These are phyloP conservation scores for Rhizoctonia solani DNA, from an alignment of 1,284 basidiomycete species.

Conservation along the genomic window DNA sequence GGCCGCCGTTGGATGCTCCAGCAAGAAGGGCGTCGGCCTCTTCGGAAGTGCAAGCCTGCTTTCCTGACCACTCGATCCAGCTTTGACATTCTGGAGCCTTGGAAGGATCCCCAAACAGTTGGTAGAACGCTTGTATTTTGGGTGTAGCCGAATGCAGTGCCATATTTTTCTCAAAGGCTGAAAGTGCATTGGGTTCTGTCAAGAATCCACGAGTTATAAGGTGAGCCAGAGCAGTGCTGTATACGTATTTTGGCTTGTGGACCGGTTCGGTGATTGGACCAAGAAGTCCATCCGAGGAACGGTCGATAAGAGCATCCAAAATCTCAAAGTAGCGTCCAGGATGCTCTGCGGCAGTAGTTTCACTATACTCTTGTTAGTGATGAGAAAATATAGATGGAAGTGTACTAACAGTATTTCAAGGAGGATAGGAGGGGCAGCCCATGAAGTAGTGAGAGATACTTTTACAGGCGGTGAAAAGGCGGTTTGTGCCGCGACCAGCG, in stretches of 20 bases:
- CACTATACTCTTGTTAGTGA: constrained; percentile 48
- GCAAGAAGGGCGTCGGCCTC: constrained; percentile 55
- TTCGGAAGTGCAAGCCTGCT: constrained; percentile 72
- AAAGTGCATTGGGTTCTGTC: constrained; percentile 54
- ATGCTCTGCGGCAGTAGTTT: constrained; percentile 65
- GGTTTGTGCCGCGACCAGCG: constrained; percentile 19
- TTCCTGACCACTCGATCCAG: constrained; percentile 89
- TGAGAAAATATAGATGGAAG: constrained; percentile 32
- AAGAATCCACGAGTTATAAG: constrained; percentile 56
- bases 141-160: constrained; percentile 71
- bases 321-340: constrained; percentile 70
- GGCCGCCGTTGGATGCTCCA: not conserved
- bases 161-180: constrained; percentile 63
- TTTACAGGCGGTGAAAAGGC: constrained; percentile 67
- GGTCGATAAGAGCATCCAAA: constrained; percentile 64
- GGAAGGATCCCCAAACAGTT: constrained; percentile 46
- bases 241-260: constrained; percentile 56
- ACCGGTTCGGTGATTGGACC: constrained; percentile 43
- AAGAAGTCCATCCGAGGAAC: constrained; percentile 42
- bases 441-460: constrained; percentile 78
- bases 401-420: constrained; percentile 80
- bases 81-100: constrained; percentile 59
- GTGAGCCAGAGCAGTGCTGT: constrained; percentile 58
- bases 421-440: constrained; percentile 73
- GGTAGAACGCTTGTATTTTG: constrained; percentile 72